Evolutionary conservation across 2,329 filamentous ascomycete species (phyloP).

Genomic region (Fusarium protoensiforme): DNA sequence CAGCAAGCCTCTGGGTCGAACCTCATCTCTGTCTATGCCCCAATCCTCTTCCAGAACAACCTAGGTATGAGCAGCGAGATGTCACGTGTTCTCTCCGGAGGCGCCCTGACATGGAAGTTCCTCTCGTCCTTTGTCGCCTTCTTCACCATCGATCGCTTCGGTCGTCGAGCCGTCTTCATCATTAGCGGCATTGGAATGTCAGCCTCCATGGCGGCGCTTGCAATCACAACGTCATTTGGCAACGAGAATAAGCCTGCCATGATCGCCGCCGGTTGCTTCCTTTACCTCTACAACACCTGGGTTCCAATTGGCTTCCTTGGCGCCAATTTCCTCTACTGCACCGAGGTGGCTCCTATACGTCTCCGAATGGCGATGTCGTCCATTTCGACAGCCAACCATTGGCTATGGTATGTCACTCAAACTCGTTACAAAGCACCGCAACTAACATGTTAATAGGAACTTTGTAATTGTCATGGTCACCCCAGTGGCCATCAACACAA

Average conservation of each 20-base stretch:
- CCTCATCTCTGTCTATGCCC: conserved; percentile 45
- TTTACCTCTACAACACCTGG: conserved; percentile 76
- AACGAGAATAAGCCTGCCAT: conserved; percentile 36
- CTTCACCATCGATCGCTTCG: conserved; percentile 45
- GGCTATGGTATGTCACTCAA: conserved; percentile 38
- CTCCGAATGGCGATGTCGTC: conserved; percentile 59
- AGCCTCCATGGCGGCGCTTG: conserved; percentile 40
- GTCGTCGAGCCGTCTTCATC: conserved; percentile 41
- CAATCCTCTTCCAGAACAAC: conserved; percentile 44
- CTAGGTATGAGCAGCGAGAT: conserved; percentile 34
- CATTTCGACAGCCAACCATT: conserved; percentile 61
- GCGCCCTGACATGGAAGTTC: conserved; percentile 48
- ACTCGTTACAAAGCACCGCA: conserved; percentile 40
- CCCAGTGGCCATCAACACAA: conserved; percentile 70
- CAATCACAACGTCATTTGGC: conserved; percentile 39
- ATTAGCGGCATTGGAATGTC: conserved; percentile 43
- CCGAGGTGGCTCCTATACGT: conserved; percentile 62
- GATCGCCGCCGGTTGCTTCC: conserved; percentile 51
- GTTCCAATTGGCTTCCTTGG: conserved; percentile 74
- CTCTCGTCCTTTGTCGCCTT: conserved; percentile 43
- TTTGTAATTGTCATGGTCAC: conserved; percentile 70
- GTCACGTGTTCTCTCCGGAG: conserved; percentile 39
- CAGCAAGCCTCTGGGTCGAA: conserved; percentile 45
- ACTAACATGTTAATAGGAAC: conserved; percentile 39
- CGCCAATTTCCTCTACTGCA: conserved; percentile 69